These are phyloP conservation scores for Gloeopeniophorella convolvens DNA, from an alignment of 768 basidiomycete species.

Conservation along the genomic window DNA sequence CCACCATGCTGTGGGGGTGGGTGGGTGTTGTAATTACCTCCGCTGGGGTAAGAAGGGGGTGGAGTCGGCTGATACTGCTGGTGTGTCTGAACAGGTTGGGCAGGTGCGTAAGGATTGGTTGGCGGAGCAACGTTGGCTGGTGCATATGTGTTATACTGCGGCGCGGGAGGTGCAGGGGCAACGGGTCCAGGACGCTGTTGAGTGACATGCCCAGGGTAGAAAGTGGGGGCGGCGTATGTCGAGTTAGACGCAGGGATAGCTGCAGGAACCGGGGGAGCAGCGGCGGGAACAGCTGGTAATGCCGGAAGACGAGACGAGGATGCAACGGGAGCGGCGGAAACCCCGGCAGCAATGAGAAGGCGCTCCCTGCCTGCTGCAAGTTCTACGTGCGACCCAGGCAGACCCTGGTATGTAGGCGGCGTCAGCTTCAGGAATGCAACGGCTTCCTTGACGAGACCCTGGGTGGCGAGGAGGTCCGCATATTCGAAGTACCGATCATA, in stretches of 20 bases:
- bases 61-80: conserved; percentile 10
- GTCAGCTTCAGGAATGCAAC: conserved; percentile 72
- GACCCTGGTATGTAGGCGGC: conserved; percentile 71
- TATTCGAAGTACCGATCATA: conserved; percentile 97
- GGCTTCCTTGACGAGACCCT: conserved; percentile 85
- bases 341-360: conserved; percentile 36
- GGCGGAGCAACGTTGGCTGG: conserved; percentile 13
- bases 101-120: conserved; percentile 23
- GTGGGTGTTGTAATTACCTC: conserved; percentile 18
- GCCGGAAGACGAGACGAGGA: conserved; percentile 21
- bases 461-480: conserved; percentile 82
- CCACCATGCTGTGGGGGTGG: conserved; percentile 33
- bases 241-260: conserved; percentile 19
- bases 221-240: conserved; percentile 2
- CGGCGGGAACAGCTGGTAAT: conserved; percentile 14
- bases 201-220: conserved; percentile 21
- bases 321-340: conserved; percentile 23
- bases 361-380: conserved; percentile 41
- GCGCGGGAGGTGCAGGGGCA: conserved; percentile 12
- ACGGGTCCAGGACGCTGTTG: conserved; percentile 22
- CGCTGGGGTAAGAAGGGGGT: conserved; percentile 8
- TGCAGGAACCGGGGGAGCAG: conserved; percentile 20
- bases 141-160: conserved; percentile 22
- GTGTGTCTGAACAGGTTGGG: conserved; percentile 4
- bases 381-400: conserved; percentile 35